Percentiles rank a stretch among this genome's conserved stretches.
phyloP scores from a whole-genome alignment of 306 rosid species.

The Datisca glomerata region DNA sequence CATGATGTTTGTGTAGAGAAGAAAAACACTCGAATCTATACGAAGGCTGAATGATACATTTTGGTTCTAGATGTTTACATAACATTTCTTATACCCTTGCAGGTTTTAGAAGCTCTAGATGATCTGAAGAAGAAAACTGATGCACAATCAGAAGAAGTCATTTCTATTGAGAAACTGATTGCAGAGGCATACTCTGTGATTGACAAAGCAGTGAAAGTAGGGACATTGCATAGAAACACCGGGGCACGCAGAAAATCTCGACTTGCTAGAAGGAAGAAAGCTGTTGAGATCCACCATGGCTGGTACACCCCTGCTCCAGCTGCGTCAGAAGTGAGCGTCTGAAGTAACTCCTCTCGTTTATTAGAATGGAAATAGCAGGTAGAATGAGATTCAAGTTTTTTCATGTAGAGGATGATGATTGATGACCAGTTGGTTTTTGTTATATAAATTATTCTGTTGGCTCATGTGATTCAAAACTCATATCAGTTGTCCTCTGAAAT shows the following conservation, averaged over 20 bases:
- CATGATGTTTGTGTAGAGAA: too few relatives aligned
- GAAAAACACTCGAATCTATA: too few relatives aligned
- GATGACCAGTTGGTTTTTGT: background rate
- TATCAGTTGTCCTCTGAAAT: too few relatives aligned
- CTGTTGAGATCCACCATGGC: constrained; percentile 85
- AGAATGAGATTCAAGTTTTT: constrained; percentile 1
- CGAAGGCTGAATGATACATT: too few relatives aligned
- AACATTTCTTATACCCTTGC: constrained; percentile 10
- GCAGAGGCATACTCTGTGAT: constrained; percentile 87
- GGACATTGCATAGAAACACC: constrained; percentile 80
- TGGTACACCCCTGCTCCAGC: constrained; percentile 69
- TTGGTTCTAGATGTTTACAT: too few relatives aligned
- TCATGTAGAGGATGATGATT: background rate
- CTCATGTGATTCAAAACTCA: too few relatives aligned
- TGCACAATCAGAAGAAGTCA: constrained; percentile 62
- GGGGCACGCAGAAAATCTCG: constrained; percentile 90
- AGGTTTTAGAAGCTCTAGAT: constrained; percentile 89
- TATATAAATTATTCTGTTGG: background rate
- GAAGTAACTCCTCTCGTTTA: constrained; percentile 12
- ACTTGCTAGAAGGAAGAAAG: constrained; percentile 85
- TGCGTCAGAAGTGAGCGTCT: constrained; percentile 28
- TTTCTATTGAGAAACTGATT: constrained; percentile 70
- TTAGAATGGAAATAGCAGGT: background rate
- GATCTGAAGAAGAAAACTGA: constrained; percentile 65
- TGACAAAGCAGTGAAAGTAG: constrained; percentile 90